A percentile compares a stretch with the other conserved stretches of the same genome.
phyloP scores from a whole-genome alignment of 2,329 filamentous ascomycete species.

The Aspergillaceae sp. region DNA sequence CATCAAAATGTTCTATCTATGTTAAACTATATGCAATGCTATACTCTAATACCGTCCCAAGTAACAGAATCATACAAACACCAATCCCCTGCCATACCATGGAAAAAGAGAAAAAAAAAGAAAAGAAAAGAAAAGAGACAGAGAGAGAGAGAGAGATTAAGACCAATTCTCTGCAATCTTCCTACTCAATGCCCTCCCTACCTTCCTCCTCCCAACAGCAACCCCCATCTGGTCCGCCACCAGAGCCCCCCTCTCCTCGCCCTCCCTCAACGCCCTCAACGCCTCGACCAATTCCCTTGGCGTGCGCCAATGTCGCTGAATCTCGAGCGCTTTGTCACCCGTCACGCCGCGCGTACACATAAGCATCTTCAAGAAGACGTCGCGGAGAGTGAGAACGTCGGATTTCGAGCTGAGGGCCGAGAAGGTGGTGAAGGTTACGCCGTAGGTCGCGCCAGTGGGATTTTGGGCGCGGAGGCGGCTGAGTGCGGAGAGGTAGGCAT shows the following conservation, averaged over 20 bases:
- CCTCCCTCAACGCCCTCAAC: slow-evolving; percentile 48
- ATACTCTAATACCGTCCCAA: too few species aligned
- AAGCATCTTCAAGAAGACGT: slow-evolving; percentile 75
- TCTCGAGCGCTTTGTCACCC: slow-evolving; percentile 69
- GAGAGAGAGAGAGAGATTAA: too few species aligned
- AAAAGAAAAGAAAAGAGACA: too few species aligned
- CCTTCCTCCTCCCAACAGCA: slow-evolving; percentile 59
- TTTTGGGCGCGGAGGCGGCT: slow-evolving; percentile 49
- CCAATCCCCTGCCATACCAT: neutral
- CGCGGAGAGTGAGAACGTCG: slow-evolving; percentile 62
- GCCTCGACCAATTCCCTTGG: slow-evolving; percentile 64
- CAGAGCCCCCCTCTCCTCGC: slow-evolving; percentile 49
- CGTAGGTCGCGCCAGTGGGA: slow-evolving; percentile 37
- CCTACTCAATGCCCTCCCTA: slow-evolving; percentile 56
- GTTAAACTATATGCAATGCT: too few species aligned
- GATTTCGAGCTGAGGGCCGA: slow-evolving; percentile 66
- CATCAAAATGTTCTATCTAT: neutral
- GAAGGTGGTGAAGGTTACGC: slow-evolving; percentile 64
- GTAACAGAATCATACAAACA: too few species aligned
- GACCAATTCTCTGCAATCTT: slow-evolving; percentile 65
- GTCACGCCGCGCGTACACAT: slow-evolving; percentile 71
- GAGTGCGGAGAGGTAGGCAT: slow-evolving; percentile 58
- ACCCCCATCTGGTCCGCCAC: slow-evolving; percentile 49
- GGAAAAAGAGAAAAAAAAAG: too few species aligned
- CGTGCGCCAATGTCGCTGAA: slow-evolving; percentile 70